These are phyloP conservation scores for Erodium maritimum DNA, from an alignment of 345 rosid genomes.

Conservation along the genomic window DNA sequence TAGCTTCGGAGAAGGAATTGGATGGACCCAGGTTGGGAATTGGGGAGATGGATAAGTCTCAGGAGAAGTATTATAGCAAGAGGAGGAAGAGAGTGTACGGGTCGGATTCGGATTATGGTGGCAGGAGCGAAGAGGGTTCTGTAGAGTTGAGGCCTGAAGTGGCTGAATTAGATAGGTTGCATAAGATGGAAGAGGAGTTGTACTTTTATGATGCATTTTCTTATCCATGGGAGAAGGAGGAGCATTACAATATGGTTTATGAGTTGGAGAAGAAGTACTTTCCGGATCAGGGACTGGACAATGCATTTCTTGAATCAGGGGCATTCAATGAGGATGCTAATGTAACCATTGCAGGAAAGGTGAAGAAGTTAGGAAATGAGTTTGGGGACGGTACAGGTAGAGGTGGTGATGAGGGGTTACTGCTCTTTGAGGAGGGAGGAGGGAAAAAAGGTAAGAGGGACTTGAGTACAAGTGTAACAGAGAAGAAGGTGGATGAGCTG, in stretches of 20 bases:
- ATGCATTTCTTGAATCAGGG: conserved; percentile 73
- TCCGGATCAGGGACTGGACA: conserved; percentile 77
- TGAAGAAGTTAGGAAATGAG: conserved; percentile 15
- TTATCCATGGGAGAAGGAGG: conserved; percentile 90
- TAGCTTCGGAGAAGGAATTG: conserved; percentile 29
- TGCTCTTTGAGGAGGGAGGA: conserved; percentile 58
- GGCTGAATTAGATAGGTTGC: conserved; percentile 61
- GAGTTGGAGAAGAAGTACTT: conserved; percentile 94
- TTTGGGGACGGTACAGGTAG: conserved; percentile 10
- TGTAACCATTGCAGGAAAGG: conserved; percentile 13
- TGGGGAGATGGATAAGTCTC: conserved; percentile 61
- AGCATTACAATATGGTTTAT: conserved; percentile 96
- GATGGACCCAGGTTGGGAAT: conserved; percentile 18
- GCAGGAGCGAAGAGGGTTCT: conserved; percentile 43
- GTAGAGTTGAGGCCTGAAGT: conserved; percentile 86
- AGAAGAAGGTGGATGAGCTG: conserved; percentile 82
- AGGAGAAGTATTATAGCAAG: conserved; percentile 78
- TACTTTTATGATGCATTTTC: conserved; percentile 77
- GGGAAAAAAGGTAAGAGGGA: conserved; percentile 11
- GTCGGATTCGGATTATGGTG: conserved; percentile 77
- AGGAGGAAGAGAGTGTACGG: conserved; percentile 81
- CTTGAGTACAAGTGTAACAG: conserved; percentile 30
- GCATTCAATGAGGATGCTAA: conserved; percentile 17
- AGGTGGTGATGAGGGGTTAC: conserved; percentile 33
- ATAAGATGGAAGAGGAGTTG: conserved; percentile 85